A percentile compares a stretch with the other conserved stretches of the same genome.
These are phyloP conservation scores for Manihot esculenta DNA, from an alignment of 441 rosid genomes.

Conservation along the genomic window DNA sequence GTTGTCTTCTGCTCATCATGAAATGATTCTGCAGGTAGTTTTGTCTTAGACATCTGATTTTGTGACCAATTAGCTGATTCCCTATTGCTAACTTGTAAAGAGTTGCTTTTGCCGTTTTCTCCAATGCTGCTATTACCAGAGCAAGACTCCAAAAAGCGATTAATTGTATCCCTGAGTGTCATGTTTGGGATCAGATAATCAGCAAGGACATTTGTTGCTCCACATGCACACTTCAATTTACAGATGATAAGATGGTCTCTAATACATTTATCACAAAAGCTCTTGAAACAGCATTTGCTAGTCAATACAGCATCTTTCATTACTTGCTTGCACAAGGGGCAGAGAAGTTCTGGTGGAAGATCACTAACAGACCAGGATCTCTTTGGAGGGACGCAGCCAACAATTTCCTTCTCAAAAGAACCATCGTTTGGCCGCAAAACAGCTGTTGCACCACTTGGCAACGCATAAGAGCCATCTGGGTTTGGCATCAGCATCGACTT, in stretches of 20 bases:
- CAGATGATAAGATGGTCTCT: constrained; percentile 23
- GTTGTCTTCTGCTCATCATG: too few species aligned
- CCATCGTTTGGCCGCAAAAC: constrained; percentile 58
- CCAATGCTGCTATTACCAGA: constrained; percentile 38
- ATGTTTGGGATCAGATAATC: constrained; percentile 86
- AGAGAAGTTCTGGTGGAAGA: constrained; percentile 34
- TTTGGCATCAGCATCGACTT: constrained; percentile 44
- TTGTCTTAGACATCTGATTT: constrained; percentile 55
- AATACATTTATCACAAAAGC: constrained; percentile 72
- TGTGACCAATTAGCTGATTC: constrained; percentile 62
- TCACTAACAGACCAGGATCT: constrained; percentile 24
- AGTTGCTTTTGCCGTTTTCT: constrained; percentile 51
- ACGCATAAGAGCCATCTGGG: constrained; percentile 66
- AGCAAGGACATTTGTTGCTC: constrained; percentile 61
- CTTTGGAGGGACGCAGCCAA: constrained; percentile 60
- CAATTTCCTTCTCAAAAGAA: constrained; percentile 69
- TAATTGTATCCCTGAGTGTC: constrained; percentile 77
- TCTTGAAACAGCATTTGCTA: constrained; percentile 77
- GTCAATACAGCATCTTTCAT: constrained; percentile 87
- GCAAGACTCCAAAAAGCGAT: constrained; percentile 68
- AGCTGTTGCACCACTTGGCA: neutral
- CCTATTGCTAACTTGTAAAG: constrained; percentile 68
- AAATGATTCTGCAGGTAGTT: neutral
- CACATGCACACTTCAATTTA: constrained; percentile 61
- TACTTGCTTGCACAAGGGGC: constrained; percentile 79